Percentiles rank a stretch among this genome's conserved stretches.
These are phyloP conservation scores for Vigna radiata DNA, from an alignment of 306 rosid genomes.

Conservation along the genomic window DNA sequence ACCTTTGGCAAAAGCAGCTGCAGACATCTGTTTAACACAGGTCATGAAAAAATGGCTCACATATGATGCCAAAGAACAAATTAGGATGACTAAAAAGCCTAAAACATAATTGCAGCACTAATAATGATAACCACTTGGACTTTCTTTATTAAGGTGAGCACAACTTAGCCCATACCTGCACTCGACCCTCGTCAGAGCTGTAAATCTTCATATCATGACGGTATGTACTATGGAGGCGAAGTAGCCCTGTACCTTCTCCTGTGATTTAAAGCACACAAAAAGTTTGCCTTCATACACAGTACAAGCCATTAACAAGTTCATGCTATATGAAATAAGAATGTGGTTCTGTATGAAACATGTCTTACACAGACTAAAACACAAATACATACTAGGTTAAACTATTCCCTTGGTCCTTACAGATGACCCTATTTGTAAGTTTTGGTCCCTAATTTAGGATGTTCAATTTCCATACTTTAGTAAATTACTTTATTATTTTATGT, in stretches of 20 bases:
- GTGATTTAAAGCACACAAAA: slow-evolving; percentile 48
- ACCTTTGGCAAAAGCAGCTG: slow-evolving; percentile 99
- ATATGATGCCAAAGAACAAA: slow-evolving; percentile 41
- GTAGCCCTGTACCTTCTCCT: slow-evolving; percentile 99
- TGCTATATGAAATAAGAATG: slow-evolving; percentile 31
- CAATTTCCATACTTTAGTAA: not conserved
- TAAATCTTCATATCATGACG: slow-evolving; percentile 97
- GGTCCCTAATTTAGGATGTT: not conserved
- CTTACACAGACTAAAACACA: not conserved
- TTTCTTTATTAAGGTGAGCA: slow-evolving; percentile 19
- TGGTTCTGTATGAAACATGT: slow-evolving; percentile 13
- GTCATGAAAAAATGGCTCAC: slow-evolving; percentile 40
- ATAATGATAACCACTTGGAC: slow-evolving; percentile 26
- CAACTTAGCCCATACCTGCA: slow-evolving; percentile 72
- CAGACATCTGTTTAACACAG: slow-evolving; percentile 87
- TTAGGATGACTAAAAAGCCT: slow-evolving; percentile 27
- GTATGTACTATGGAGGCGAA: slow-evolving; percentile 97
- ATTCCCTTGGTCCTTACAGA: not conserved
- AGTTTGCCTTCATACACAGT: slow-evolving; percentile 34
- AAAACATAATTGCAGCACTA: slow-evolving; percentile 11
- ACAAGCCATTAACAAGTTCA: slow-evolving; percentile 37
- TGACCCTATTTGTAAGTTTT: not conserved
- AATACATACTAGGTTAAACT: not conserved
- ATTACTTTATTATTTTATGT: not conserved
- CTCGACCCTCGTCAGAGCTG: slow-evolving; percentile 99